phyloP scores from a whole-genome alignment of 805 yeast species.

The Schizosaccharomyces cryophilus region DNA sequence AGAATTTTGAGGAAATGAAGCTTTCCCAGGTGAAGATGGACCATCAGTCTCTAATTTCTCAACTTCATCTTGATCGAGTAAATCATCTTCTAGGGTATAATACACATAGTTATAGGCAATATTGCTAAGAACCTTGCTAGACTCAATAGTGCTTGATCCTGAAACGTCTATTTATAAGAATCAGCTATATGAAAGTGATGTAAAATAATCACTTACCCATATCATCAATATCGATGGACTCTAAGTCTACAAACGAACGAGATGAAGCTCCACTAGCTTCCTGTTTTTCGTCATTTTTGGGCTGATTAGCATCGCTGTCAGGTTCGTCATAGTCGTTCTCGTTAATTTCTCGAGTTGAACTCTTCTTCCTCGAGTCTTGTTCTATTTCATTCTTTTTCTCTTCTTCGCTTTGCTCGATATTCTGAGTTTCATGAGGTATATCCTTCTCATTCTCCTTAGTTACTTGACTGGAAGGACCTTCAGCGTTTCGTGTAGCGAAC shows the following conservation, averaged over 20 bases:
- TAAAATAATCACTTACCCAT: neutral
- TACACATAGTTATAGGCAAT: neutral
- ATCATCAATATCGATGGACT: neutral
- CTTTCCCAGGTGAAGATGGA: neutral
- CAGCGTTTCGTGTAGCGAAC: neutral
- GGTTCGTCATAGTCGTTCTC: neutral
- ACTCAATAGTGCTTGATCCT: neutral
- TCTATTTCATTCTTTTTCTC: neutral
- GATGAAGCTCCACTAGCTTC: too few relatives aligned
- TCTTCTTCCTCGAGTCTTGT: neutral
- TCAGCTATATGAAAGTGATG: neutral
- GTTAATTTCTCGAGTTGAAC: neutral
- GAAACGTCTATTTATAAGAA: neutral
- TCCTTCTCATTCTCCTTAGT: too few relatives aligned
- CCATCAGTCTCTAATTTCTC: slow-evolving; percentile 7
- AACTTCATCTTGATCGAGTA: slow-evolving; percentile 14
- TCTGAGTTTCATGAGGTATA: too few relatives aligned
- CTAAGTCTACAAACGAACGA: neutral
- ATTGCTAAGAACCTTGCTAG: neutral
- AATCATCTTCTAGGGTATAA: slow-evolving; percentile 4
- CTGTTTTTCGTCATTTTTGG: too few relatives aligned
- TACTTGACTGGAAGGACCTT: too few relatives aligned
- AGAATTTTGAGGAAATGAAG: neutral
- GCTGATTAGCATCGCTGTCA: neutral
- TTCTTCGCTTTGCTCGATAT: neutral